Evolutionary conservation across 331 rosid genomes (phyloP).

Genomic region (Acacia pycnantha): DNA sequence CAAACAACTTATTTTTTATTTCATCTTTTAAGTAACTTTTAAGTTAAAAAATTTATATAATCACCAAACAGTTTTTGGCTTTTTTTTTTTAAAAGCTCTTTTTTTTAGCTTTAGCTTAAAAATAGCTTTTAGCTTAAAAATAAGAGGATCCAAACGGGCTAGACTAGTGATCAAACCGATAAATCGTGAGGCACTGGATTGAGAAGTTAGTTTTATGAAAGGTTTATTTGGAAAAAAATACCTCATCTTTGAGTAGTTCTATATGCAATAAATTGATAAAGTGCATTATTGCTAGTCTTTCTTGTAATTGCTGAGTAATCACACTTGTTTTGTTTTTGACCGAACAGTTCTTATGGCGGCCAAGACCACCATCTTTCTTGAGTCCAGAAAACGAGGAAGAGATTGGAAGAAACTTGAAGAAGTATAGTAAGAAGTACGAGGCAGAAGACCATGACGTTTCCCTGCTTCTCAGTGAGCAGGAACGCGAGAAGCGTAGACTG

Average conservation of each 20-base stretch:
- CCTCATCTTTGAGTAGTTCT: background rate
- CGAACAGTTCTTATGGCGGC: background rate
- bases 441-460: constrained; percentile 4
- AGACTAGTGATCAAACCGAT: background rate
- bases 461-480: background rate
- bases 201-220: background rate
- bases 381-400: constrained; percentile 3
- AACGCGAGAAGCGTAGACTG: background rate
- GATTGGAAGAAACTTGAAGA: background rate
- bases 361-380: background rate
- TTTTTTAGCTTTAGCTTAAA: no score
- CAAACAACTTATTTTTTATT: no score
- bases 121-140: no score
- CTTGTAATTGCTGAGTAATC: background rate
- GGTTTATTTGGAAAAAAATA: no score
- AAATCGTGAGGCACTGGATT: background rate
- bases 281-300: background rate
- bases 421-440: constrained; percentile 2
- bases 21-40: no score
- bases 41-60: no score
- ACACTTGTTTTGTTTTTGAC: background rate
- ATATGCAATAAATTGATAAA: no score
- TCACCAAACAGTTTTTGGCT: no score
- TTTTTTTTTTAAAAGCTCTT: no score
- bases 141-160: no score